Conservation (phyloP, 495 filamentous ascomycete species). For the Xylaria curta region DNA sequence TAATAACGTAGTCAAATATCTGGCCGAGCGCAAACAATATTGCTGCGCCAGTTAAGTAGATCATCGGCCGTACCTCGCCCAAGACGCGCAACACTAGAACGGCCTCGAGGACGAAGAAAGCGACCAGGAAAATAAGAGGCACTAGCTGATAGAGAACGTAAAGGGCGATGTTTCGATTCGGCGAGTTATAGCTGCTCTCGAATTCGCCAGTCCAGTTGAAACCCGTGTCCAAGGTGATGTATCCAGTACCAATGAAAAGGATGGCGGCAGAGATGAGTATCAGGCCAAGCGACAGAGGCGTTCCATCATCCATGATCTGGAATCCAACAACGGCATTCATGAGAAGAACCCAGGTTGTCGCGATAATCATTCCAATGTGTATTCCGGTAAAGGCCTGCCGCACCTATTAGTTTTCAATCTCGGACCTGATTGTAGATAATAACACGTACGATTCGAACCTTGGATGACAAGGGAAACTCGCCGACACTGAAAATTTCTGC, state of each 20-base stretch:
- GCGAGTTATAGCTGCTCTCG: slow-evolving; percentile 55
- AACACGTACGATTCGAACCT: slow-evolving; percentile 68
- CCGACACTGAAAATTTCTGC: slow-evolving; percentile 97
- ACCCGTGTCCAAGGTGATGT: slow-evolving; percentile 93
- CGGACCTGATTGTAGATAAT: not conserved
- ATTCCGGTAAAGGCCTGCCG: slow-evolving; percentile 86
- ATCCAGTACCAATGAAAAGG: slow-evolving; percentile 90
- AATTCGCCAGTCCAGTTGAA: slow-evolving; percentile 86
- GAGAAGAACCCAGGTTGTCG: slow-evolving; percentile 89
- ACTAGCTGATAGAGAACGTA: slow-evolving; percentile 94
- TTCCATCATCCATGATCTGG: slow-evolving; percentile 94
- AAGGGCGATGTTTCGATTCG: slow-evolving; percentile 80
- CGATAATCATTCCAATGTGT: slow-evolving; percentile 87
- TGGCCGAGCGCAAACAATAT: slow-evolving; percentile 90
- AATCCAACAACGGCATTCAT: slow-evolving; percentile 92
- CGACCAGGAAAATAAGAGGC: slow-evolving; percentile 84
- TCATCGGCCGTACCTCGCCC: slow-evolving; percentile 85
- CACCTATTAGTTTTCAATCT: slow-evolving; percentile 24
- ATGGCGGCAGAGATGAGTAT: slow-evolving; percentile 69
- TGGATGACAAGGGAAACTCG: slow-evolving; percentile 74
- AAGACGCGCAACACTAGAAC: slow-evolving; percentile 83
- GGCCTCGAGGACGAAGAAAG: slow-evolving; percentile 82
- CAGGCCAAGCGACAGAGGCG: slow-evolving; percentile 78
- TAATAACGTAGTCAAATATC: slow-evolving; percentile 94
- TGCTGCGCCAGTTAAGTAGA: slow-evolving; percentile 75